Base-by-base conservation (phyloP, 2,329 filamentous ascomycete genomes). In the Xylariaceae sp. region DNA sequence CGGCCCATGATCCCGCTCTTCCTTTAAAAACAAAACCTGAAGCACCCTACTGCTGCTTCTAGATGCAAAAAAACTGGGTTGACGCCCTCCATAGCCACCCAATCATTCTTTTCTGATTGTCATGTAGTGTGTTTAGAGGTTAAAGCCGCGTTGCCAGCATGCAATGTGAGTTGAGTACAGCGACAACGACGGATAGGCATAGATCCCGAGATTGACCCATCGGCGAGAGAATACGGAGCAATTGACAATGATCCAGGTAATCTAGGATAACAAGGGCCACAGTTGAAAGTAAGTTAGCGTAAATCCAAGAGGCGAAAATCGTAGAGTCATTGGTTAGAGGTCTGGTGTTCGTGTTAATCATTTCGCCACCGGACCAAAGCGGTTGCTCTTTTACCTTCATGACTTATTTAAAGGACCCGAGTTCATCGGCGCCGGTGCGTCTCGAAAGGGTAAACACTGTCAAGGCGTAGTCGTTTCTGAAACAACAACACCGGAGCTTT, bases 401-500 rank as follows among this genome's bases (percentile, higher is more conserved):
- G 5, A n/a, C n/a, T 45, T n/a, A 15, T 45, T 13, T 45, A 41
- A 41, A 13, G 11, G 8, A 41, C 37, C 41, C 41, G n/a, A n/a
- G 11, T n/a, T 45, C 9, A 45, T 47, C 37, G 8, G 53, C 44
- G 3, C 18, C 45, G n/a, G 15, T 6, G 18, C 37, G 51, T 48
- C 11, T 47, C 11, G 5, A 37, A 13, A 50, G 39, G 2, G 7
- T 17, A 15, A 11, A 4, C 45, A 53, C 48, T 4, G 1, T 59
- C 44, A 61, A 58, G 56, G 44, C 39, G 48, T 34, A 6, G 47
- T 18, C 3, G 54, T n/a, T 51, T 49, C 58, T 35, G 23, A 23
- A 35, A 39, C 55, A 17, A 45, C 49, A 17, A 15, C 57, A 13
- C 61, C 56, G 2, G 47, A 39, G 15, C 34, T 52, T 15, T 53